Evolutionary conservation across 73 alveolate genomes (phyloP), one percentile per base, ranked within the genome.

Genomic region (Paramecium caudatum): DNA sequence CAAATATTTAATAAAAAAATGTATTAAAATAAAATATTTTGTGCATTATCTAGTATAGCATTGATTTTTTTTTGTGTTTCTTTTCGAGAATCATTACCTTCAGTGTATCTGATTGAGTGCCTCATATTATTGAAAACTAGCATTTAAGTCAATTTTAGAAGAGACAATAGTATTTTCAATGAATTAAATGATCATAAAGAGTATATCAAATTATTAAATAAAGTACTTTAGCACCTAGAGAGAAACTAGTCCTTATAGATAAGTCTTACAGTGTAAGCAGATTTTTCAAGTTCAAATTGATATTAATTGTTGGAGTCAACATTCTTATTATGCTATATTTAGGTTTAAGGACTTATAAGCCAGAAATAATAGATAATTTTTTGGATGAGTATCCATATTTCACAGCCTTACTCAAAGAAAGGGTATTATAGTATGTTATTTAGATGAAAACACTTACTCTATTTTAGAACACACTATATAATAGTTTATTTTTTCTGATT

Each of bases 21-120:
- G 80, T 55, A 55, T 55, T 55, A 55, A 55, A 55, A 55, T 55
- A 19, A 55, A 55, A 55, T 55, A 55, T 55, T 55, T 55, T 55
- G 80, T 16, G 80, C 80, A 23, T 55, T 55, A 55, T 55, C 80
- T 23, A 55, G 45, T 55, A 55, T 55, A 12, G 80, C 80, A 37
- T 23, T 55, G 30, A 55, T 55, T 27, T 55, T 49, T 49, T 49
- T 49, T 49, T 49, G 70, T 16, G 70, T 49, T 49, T 21, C 19
- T 16, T 49, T 49, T 25, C 23, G 45, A 27, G 80, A 23, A 55
- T 55, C 80, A 27, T 55, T 55, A 5, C 80, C 80, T 0, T 16
- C 43, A 55, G 10, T 55, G 13, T 55, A 55, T 55, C 30, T 55
- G 21, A 25, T 55, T 27, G 80, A 55, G 32, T 55, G 80, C 80